Evolutionary conservation across 768 basidiomycete genomes (phyloP), one percentile per base, ranked within the genome.

Genomic region (Megacollybia marginata): DNA sequence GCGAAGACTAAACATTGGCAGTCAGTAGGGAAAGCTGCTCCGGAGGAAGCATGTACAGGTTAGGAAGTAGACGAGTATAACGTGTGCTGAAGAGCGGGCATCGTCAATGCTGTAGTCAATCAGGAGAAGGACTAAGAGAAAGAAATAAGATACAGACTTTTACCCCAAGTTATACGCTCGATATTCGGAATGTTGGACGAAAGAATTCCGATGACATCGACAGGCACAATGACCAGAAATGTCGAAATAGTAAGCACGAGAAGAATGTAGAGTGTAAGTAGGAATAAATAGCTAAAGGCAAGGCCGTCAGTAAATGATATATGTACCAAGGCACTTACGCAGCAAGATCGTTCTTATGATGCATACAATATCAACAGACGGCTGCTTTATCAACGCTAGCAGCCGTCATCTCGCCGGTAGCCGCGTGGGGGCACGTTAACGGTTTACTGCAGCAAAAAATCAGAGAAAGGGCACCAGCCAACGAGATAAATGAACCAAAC

Each of bases 201-300:
- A n/a, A n/a, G n/a, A n/a, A n/a, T n/a, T n/a, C n/a, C n/a, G n/a
- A n/a, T n/a, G n/a, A n/a, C n/a, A n/a, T n/a, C n/a, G n/a, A n/a
- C n/a, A n/a, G n/a, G n/a, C n/a, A n/a, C n/a, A n/a, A 86, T 72
- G 42, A 85, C 65, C n/a, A 69, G 47, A 68, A 84, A 85, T 4
- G 84, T 82, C n/a, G 78, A 35, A 45, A 80, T 16, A 54, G 79
- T 85, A 55, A 73, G 73, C 9, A 69, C 61, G 10, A 69, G 52
- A 59, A 85, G 82, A 9, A 83, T 76, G 52, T 72, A 61, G 53
- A 85, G 48, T 85, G 75, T 16, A 79, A 85, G n/a, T n/a, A n/a
- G n/a, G n/a, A n/a, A 72, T 71, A 85, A 73, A 52, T 75, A 75
- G 40, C 72, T 73, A 49, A 50, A 42, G 18, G 8, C n/a, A n/a